Conservation (phyloP, 495 filamentous ascomycete genomes). For the Cercophora sp. region DNA sequence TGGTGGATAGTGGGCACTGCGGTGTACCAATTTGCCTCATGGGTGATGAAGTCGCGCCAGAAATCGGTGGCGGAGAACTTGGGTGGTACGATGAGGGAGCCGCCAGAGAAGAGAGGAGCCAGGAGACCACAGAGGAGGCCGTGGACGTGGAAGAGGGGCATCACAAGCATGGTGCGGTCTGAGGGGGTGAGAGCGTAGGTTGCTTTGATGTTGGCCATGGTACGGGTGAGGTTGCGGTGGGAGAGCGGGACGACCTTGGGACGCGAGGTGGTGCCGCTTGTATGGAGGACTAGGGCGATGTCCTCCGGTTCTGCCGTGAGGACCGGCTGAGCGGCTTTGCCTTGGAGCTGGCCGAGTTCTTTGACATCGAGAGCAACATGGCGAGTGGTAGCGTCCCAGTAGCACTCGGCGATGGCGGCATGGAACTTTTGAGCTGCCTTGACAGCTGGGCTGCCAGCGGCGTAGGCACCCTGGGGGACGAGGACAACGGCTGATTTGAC, state of each 20-base stretch:
- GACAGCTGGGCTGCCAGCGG: conserved; percentile 60
- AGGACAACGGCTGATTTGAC: conserved; percentile 70
- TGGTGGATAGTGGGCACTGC: conserved; percentile 88
- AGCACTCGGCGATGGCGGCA: conserved; percentile 75
- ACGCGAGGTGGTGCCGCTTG: conserved; percentile 73
- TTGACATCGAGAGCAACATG: conserved; percentile 73
- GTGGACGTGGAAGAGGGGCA: conserved; percentile 89
- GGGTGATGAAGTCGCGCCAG: conserved; percentile 66
- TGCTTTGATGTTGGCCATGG: conserved; percentile 60
- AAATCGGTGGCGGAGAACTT: conserved; percentile 81
- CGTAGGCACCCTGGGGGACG: conserved; percentile 64
- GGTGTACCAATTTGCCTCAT: conserved; percentile 83
- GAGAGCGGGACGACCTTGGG: conserved; percentile 81
- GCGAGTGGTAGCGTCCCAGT: conserved; percentile 57
- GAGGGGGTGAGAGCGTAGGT: conserved; percentile 65
- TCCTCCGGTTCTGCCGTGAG: conserved; percentile 59
- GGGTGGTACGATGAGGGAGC: conserved; percentile 67
- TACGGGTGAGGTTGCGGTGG: conserved; percentile 70
- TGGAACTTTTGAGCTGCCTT: conserved; percentile 69
- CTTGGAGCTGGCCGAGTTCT: conserved; percentile 62
- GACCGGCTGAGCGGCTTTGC: conserved; percentile 44
- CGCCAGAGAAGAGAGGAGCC: conserved; percentile 65
- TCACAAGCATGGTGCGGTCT: conserved; percentile 81
- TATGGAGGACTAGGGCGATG: conserved; percentile 67
- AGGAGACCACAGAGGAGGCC: conserved; percentile 76